Conservation (phyloP, 495 filamentous ascomycete species). For the Penicillium cataractarum region DNA sequence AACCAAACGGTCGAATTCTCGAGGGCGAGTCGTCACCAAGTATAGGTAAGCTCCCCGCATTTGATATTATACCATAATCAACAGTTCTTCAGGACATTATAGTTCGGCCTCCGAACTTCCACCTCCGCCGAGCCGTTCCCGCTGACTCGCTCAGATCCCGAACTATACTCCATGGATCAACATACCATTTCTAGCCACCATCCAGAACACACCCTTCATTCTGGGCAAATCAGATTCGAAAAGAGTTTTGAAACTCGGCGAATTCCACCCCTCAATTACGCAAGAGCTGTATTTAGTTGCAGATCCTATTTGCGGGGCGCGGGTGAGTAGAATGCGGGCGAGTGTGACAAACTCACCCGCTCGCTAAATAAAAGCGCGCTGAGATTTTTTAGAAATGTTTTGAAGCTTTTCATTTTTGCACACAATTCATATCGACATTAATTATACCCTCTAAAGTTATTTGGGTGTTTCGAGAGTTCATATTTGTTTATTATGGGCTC, state of each 20-base stretch:
- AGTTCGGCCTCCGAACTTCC: conserved; percentile 2
- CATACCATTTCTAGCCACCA: background rate
- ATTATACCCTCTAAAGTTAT: background rate
- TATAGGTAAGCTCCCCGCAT: too few species aligned
- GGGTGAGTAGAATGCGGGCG: background rate
- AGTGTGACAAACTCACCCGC: background rate
- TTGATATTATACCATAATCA: background rate
- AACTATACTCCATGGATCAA: conserved; percentile 5
- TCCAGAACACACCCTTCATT: background rate
- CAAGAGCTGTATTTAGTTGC: background rate
- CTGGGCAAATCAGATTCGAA: background rate
- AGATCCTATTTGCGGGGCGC: background rate
- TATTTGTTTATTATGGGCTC: background rate
- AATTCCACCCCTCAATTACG: background rate
- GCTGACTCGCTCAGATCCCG: background rate
- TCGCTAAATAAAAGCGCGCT: background rate
- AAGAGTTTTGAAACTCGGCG: background rate
- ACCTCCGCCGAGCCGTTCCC: background rate
- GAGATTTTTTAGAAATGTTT: background rate
- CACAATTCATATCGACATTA: background rate
- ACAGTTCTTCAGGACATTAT: background rate
- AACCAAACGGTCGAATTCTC: too few species aligned
- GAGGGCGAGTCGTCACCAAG: too few species aligned
- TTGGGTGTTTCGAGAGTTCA: background rate
- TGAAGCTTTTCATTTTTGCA: background rate